These are phyloP conservation scores for Urtica urens DNA, from an alignment of 306 rosid genomes.

Conservation along the genomic window DNA sequence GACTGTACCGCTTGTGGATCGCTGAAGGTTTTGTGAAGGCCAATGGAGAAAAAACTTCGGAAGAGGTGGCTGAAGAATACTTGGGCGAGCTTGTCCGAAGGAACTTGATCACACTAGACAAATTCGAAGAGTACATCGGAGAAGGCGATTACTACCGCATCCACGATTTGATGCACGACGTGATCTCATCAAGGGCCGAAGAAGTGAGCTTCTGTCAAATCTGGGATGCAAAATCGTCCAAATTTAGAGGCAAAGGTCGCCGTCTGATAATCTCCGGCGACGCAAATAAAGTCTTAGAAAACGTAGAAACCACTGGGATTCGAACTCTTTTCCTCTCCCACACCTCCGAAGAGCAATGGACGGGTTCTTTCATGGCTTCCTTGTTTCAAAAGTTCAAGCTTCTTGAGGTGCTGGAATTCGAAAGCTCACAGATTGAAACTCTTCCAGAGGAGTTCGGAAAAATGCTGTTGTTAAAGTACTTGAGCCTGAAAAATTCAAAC, in stretches of 20 bases:
- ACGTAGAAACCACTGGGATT: background rate
- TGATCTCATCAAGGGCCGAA: background rate
- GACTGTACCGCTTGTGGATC: constrained; percentile 2
- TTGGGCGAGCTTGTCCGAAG: background rate
- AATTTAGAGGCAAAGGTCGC: background rate
- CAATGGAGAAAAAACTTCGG: background rate
- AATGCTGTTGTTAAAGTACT: background rate
- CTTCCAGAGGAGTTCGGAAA: constrained; percentile 1
- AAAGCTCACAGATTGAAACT: background rate
- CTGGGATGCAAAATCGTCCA: background rate
- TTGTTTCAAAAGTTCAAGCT: background rate
- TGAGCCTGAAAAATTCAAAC: background rate
- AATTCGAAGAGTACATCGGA: too few species aligned
- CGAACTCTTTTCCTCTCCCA: constrained; percentile 9
- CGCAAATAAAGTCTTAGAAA: background rate
- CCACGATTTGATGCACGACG: constrained; percentile 10
- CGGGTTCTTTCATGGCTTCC: background rate
- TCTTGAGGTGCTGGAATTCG: background rate
- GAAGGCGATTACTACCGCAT: background rate
- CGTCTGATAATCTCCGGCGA: constrained; percentile 2
- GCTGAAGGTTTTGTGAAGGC: constrained; percentile 10
- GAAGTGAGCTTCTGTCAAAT: background rate
- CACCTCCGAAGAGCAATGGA: background rate
- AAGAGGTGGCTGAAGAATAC: constrained; percentile 1
- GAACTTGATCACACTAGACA: background rate